Evolutionary conservation across 2,329 filamentous ascomycete species (phyloP).

Genomic region (Fusarium concolor): DNA sequence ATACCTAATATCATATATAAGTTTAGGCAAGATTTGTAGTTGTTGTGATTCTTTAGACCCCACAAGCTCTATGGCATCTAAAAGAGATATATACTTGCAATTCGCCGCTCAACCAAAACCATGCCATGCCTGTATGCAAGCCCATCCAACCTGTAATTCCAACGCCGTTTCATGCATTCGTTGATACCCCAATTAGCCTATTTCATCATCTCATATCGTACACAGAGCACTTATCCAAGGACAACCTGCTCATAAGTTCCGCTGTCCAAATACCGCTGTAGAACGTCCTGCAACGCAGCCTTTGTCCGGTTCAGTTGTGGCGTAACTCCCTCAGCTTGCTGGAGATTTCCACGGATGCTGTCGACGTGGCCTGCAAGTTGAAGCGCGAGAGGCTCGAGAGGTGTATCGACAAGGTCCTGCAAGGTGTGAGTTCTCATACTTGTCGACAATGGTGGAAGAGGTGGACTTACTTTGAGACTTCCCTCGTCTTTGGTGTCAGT

Average conservation of each 20-base stretch:
- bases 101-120: background rate
- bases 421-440: background rate
- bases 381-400: conserved; percentile 58
- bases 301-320: conserved; percentile 61
- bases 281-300: conserved; percentile 61
- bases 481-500: conserved; percentile 5
- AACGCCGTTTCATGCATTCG: conserved; percentile 24
- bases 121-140: background rate
- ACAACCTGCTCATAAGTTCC: conserved; percentile 62
- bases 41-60: too few species aligned
- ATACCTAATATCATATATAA: too few species aligned
- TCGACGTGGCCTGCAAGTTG: conserved; percentile 68
- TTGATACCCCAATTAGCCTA: background rate
- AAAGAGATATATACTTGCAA: background rate
- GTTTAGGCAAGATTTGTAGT: too few species aligned
- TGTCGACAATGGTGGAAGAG: background rate
- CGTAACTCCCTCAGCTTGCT: conserved; percentile 64
- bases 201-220: conserved; percentile 20
- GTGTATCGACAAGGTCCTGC: conserved; percentile 56
- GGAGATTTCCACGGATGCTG: conserved; percentile 65
- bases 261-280: conserved; percentile 59
- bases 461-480: conserved; percentile 42
- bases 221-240: conserved; percentile 49
- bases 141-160: conserved; percentile 1
- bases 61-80: too few species aligned